These are phyloP conservation scores for Solanum sitiens DNA, from an alignment of 257 asterid genomes.

Conservation along the genomic window DNA sequence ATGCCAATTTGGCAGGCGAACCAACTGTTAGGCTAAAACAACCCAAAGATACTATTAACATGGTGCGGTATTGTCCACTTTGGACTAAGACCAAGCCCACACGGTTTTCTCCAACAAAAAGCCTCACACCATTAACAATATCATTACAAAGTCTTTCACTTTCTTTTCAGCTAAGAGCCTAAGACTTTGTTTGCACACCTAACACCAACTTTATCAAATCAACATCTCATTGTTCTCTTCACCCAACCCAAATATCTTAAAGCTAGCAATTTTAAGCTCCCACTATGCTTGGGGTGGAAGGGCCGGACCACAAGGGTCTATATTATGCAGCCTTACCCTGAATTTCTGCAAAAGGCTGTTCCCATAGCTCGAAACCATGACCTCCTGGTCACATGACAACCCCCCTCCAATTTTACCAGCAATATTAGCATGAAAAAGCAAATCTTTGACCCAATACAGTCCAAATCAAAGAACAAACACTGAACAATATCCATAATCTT, in stretches of 20 bases:
- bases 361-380: not conserved
- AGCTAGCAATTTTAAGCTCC: not conserved
- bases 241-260: not conserved
- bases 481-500: not conserved
- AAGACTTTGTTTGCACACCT: not conserved
- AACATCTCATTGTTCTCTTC: not conserved
- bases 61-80: not conserved
- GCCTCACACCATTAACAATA: not conserved
- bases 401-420: not conserved
- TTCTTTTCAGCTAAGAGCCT: not conserved
- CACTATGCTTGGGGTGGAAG: not conserved
- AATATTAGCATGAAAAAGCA: not conserved
- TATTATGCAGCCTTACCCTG: not conserved
- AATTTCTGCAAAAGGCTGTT: not conserved
- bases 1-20: not conserved
- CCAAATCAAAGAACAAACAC: not conserved
- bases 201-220: not conserved
- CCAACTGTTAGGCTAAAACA: not conserved
- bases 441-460: not conserved
- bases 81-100: not conserved
- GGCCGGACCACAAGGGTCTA: not conserved
- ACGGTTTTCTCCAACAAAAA: not conserved
- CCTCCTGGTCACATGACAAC: not conserved
- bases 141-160: not conserved
- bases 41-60: not conserved